These are phyloP conservation scores for Pseudocohnilembus persalinus DNA, from an alignment of 169 alveolate genomes.

Conservation along the genomic window DNA sequence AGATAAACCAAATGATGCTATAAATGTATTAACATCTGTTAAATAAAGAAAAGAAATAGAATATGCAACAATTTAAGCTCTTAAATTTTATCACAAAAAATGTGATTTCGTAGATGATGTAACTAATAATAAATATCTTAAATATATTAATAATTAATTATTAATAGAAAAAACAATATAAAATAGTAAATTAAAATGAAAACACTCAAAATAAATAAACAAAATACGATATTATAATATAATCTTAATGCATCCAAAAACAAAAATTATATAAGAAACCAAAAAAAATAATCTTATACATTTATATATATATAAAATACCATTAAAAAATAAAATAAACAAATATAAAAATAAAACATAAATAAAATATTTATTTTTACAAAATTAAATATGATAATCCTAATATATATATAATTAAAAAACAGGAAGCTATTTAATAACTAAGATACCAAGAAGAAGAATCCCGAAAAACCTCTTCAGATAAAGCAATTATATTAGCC, in stretches of 20 bases:
- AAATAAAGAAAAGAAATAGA: slow-evolving; percentile 73
- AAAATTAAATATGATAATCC: slow-evolving; percentile 27
- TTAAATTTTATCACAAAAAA: slow-evolving; percentile 66
- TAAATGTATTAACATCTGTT: slow-evolving; percentile 75
- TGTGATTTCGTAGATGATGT: slow-evolving; percentile 75
- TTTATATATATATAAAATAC: too few relatives aligned
- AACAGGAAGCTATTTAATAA: slow-evolving; percentile 77
- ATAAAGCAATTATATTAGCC: slow-evolving; percentile 65
- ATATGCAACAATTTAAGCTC: slow-evolving; percentile 70
- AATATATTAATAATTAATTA: slow-evolving; percentile 12
- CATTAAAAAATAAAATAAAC: too few relatives aligned
- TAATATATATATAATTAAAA: not conserved
- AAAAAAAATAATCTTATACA: too few relatives aligned
- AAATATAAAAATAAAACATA: too few relatives aligned
- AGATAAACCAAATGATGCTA: slow-evolving; percentile 84
- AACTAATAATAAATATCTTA: slow-evolving; percentile 31
- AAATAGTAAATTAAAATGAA: too few relatives aligned
- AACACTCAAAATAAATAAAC: too few relatives aligned
- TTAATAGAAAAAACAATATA: too few relatives aligned
- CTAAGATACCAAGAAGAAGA: slow-evolving; percentile 63
- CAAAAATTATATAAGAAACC: too few relatives aligned
- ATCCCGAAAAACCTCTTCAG: slow-evolving; percentile 66
- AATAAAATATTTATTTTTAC: too few relatives aligned
- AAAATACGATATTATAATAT: too few relatives aligned
- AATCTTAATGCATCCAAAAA: too few relatives aligned